Percentiles rank a stretch among this genome's conserved stretches.
Evolutionary conservation across 2,329 filamentous ascomycete genomes (phyloP).

Genomic region (Claviceps sp.): DNA sequence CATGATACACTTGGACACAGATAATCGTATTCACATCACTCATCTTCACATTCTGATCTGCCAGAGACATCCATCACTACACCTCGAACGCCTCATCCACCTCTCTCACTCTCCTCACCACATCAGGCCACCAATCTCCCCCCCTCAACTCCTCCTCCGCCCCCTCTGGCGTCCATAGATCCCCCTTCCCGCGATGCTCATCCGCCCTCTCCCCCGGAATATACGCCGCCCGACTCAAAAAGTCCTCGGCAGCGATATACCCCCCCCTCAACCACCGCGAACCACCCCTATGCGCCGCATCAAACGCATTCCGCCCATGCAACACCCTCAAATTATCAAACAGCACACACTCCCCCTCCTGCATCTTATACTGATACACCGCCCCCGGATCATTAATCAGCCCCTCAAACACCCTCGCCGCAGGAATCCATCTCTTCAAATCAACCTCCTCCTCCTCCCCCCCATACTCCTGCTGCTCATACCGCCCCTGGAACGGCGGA

Average conservation of each 20-base stretch:
- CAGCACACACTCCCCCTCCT: constrained; percentile 78
- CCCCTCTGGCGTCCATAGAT: constrained; percentile 12
- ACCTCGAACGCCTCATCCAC: constrained; percentile 7
- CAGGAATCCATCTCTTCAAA: constrained; percentile 30
- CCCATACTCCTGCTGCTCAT: constrained; percentile 11
- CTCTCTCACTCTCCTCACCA: constrained; percentile 12
- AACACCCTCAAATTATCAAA: constrained; percentile 82
- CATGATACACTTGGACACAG: no score
- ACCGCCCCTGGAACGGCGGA: constrained; percentile 62
- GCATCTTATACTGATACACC: constrained; percentile 58
- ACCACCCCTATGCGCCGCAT: constrained; percentile 39
- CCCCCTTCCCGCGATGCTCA: constrained; percentile 9
- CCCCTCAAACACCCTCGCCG: constrained; percentile 41
- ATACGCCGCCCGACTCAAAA: constrained; percentile 22
- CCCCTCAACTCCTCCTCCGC: constrained; percentile 14
- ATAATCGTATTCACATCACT: no score
- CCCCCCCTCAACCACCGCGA: constrained; percentile 74
- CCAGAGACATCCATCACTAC: neutral
- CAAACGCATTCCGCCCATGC: constrained; percentile 70
- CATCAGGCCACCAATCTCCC: constrained; percentile 16
- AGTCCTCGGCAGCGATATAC: constrained; percentile 52
- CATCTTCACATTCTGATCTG: no score
- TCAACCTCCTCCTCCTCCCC: constrained; percentile 3
- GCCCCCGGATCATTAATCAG: constrained; percentile 43
- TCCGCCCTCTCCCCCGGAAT: constrained; percentile 16